Conservation (phyloP, 495 filamentous ascomycete genomes). For the Penicillium goetzii region DNA sequence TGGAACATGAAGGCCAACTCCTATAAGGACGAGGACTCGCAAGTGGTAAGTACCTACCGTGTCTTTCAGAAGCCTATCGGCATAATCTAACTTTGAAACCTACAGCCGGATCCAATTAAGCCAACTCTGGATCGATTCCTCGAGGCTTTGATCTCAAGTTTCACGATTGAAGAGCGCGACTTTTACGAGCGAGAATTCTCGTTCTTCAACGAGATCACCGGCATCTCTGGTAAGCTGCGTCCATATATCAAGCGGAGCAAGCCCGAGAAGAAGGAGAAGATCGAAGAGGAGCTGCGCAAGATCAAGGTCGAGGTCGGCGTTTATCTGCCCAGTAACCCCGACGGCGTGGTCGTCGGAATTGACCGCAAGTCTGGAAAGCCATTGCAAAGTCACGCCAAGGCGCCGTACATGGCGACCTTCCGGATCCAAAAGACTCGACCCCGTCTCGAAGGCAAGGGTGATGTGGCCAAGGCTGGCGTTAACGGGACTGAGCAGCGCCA, state of each 20-base stretch:
- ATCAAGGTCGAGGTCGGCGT: constrained; percentile 96
- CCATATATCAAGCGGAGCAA: constrained; percentile 93
- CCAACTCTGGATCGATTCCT: constrained; percentile 91
- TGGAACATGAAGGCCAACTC: constrained; percentile 99
- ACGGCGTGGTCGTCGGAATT: constrained; percentile 95
- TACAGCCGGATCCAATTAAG: constrained; percentile 86
- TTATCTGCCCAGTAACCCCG: constrained; percentile 95
- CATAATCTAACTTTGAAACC: constrained; percentile 44
- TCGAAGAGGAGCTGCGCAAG: constrained; percentile 96
- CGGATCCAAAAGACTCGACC: constrained; percentile 80
- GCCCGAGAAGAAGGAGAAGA: constrained; percentile 97
- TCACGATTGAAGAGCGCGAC: constrained; percentile 71
- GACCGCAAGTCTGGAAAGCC: constrained; percentile 97
- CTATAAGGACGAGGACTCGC: constrained; percentile 94
- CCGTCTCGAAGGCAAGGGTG: constrained; percentile 31
- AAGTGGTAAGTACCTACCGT: constrained; percentile 64
- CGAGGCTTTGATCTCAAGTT: constrained; percentile 78
- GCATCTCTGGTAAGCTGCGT: constrained; percentile 90
- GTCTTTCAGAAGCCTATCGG: constrained; percentile 1
- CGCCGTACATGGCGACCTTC: constrained; percentile 98
- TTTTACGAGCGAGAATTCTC: constrained; percentile 96
- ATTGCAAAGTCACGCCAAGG: constrained; percentile 95
- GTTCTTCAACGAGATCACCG: constrained; percentile 97
- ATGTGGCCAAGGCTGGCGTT: constrained; percentile 13
- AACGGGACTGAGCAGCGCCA: constrained; percentile 53